These are phyloP conservation scores for Senna tora DNA, from an alignment of 306 rosid genomes.

Conservation along the genomic window DNA sequence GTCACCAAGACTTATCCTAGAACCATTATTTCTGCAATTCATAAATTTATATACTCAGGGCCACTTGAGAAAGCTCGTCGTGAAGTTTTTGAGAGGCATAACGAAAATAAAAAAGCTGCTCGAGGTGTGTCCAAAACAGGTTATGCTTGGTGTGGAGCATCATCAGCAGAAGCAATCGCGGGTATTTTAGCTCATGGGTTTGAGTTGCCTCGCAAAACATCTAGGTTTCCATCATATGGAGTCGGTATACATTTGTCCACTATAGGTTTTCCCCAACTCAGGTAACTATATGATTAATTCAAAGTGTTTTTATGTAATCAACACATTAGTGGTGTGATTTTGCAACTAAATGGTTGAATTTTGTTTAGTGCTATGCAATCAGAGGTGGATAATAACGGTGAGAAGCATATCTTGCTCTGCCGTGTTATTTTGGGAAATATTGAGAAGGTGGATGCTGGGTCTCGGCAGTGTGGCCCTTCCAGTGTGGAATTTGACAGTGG, in stretches of 20 bases:
- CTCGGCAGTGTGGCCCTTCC: slow-evolving; percentile 52
- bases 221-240: slow-evolving; percentile 36
- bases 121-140: slow-evolving; percentile 56
- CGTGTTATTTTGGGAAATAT: slow-evolving; percentile 62
- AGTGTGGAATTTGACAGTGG: slow-evolving; percentile 57
- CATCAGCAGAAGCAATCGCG: slow-evolving; percentile 44
- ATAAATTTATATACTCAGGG: slow-evolving; percentile 42
- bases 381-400: slow-evolving; percentile 48
- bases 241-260: slow-evolving; percentile 52
- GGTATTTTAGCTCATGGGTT: slow-evolving; percentile 57
- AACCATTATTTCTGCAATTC: slow-evolving; percentile 47
- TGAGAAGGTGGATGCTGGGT: slow-evolving; percentile 56
- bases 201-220: slow-evolving; percentile 37
- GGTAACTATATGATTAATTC: slow-evolving; percentile 40
- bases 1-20: slow-evolving; percentile 36
- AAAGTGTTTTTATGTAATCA: background rate
- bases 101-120: slow-evolving; percentile 40
- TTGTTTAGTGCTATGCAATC: slow-evolving; percentile 50
- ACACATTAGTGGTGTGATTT: background rate
- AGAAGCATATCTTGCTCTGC: slow-evolving; percentile 60
- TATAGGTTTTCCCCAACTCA: slow-evolving; percentile 44
- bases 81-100: slow-evolving; percentile 44
- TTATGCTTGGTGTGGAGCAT: slow-evolving; percentile 58
- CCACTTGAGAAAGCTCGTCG: slow-evolving; percentile 47
- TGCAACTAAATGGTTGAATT: slow-evolving; percentile 18